Conservation (phyloP, 805 yeast species). For the Metschnikowia arizonensis region DNA sequence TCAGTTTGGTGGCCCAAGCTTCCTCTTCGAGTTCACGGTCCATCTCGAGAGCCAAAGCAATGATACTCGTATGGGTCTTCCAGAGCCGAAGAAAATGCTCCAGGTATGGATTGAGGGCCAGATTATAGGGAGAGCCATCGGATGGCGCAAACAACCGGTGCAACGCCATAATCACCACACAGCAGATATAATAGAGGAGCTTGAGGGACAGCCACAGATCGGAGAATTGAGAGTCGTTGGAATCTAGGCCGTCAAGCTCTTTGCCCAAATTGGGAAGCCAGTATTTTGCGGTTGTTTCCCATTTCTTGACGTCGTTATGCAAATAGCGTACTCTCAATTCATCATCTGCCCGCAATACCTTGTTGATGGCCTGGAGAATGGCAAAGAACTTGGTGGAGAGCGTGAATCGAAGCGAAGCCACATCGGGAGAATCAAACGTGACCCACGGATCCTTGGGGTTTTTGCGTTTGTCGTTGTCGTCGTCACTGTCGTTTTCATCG, state of each 20-base stretch:
- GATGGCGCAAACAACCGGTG: constrained; percentile 29
- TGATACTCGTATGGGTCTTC: constrained; percentile 60
- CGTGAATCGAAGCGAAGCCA: constrained; percentile 33
- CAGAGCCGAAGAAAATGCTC: constrained; percentile 55
- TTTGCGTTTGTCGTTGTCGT: not conserved
- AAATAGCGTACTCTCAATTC: constrained; percentile 38
- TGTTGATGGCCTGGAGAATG: constrained; percentile 37
- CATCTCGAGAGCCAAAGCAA: constrained; percentile 55
- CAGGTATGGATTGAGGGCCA: constrained; percentile 59
- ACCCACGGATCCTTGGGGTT: constrained; percentile 6
- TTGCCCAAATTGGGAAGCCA: constrained; percentile 27
- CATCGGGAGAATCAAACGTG: constrained; percentile 12
- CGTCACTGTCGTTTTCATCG: constrained; percentile 1
- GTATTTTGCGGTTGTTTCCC: constrained; percentile 19
- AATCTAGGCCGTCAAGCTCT: constrained; percentile 8
- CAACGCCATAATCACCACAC: constrained; percentile 31
- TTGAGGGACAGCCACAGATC: constrained; percentile 17
- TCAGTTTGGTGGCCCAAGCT: constrained; percentile 23
- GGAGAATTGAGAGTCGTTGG: constrained; percentile 16
- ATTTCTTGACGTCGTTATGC: constrained; percentile 34
- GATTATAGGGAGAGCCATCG: constrained; percentile 28
- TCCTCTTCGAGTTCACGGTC: constrained; percentile 36
- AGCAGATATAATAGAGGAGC: constrained; percentile 28
- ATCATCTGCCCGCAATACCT: constrained; percentile 39
- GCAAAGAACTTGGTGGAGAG: constrained; percentile 32